phyloP scores from a whole-genome alignment of 2,329 filamentous ascomycete genomes.

The Zalaria obscura region DNA sequence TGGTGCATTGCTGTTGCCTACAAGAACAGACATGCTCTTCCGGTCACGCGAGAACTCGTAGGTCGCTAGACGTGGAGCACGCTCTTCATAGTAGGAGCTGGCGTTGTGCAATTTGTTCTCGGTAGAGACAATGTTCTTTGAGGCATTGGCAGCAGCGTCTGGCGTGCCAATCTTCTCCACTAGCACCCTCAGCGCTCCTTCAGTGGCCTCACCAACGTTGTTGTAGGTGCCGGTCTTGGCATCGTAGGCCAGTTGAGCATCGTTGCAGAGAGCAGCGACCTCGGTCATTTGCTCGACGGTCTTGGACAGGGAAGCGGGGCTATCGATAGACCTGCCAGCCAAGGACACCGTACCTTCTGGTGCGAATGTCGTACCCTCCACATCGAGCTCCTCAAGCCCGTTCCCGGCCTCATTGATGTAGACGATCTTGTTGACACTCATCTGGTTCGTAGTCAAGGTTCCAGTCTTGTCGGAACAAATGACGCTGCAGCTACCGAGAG shows the following conservation, averaged over 20 bases:
- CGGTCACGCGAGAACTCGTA: constrained; percentile 96
- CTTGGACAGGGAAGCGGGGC: constrained; percentile 55
- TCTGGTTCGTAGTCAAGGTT: constrained; percentile 95
- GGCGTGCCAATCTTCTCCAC: constrained; percentile 90
- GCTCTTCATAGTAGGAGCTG: constrained; percentile 71
- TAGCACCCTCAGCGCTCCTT: constrained; percentile 79
- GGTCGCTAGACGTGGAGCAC: constrained; percentile 62
- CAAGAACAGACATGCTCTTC: constrained; percentile 98
- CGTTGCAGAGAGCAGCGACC: constrained; percentile 69
- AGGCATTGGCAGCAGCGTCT: constrained; percentile 44
- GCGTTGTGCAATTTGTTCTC: constrained; percentile 61
- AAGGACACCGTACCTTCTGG: constrained; percentile 62
- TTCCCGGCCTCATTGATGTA: constrained; percentile 62
- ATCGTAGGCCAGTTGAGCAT: constrained; percentile 72
- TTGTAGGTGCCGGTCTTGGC: constrained; percentile 57
- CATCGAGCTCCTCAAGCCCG: constrained; percentile 70
- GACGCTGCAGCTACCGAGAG: constrained; percentile 94
- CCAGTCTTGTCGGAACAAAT: constrained; percentile 99
- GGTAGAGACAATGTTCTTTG: constrained; percentile 30
- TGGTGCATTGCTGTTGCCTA: constrained; percentile 53
- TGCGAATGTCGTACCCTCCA: constrained; percentile 85
- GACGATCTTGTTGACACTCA: constrained; percentile 92
- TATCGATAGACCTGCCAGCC: constrained; percentile 48
- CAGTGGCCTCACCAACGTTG: constrained; percentile 86
- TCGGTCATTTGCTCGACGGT: constrained; percentile 69